Evolutionary conservation across 768 basidiomycete species (phyloP), one percentile per base, ranked within the genome.

Genomic region (Hydnomerulius pinastri): DNA sequence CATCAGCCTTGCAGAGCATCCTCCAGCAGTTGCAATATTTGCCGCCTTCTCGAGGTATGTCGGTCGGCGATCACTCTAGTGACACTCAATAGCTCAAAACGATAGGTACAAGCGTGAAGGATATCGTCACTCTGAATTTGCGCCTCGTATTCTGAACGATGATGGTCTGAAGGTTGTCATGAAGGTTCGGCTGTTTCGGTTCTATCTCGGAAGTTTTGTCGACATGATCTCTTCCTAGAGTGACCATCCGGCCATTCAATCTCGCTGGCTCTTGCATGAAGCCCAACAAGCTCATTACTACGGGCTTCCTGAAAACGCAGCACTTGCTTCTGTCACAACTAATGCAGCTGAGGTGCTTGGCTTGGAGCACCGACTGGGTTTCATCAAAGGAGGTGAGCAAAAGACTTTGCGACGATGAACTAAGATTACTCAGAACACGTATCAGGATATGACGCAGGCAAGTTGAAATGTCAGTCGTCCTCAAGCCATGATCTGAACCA

Each of bases 201-300:
- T 15, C 38, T 13, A 25, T 33, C 58, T 4, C 20, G n/a, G 28
- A 30, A 4, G 17, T 8, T 38, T 37, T 23, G 6, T 35, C 51
- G 18, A 55, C 20, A 20, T 6, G 6, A 12, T 32, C 3, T n/a
- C 23, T 7, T 45, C 8, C 7, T 50, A 88, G 86, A 85, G 84
- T 43, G 84, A 87, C 57, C 86, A 87, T 56, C 80, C 85, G 1
- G 75, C 70, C 2, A 58, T 83, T 40, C 80, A 92, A 50, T 86
- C 86, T 5, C 81, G 92, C 4, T 85, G 86, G 68, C 76, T 96
- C 9, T 62, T 92, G 18, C 88, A 83, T 56, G 92, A 95, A 66
- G 91, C 92, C 4, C 89, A 91, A 59, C 88, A 90, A 67, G 89
- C 87, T 1, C 82, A 87, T 61, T 87, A 85, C 63, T 91, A 87